phyloP scores from a whole-genome alignment of 495 filamentous ascomycete species.

The Apiosordaria backusii region DNA sequence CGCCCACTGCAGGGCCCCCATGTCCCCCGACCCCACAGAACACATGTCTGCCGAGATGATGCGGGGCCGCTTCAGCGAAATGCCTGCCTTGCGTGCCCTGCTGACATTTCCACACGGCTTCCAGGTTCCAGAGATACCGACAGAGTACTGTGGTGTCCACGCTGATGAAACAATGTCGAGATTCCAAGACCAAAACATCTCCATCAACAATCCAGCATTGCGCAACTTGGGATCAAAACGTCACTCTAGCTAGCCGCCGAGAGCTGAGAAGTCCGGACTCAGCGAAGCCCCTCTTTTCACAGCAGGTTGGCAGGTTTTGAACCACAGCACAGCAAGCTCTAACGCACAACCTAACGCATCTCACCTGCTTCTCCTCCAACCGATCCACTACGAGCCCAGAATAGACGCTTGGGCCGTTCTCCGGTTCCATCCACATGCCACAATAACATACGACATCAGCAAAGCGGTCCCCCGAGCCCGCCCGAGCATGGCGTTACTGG shows the following conservation, averaged over 20 bases:
- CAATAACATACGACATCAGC: constrained; percentile 24
- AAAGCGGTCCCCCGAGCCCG: constrained; percentile 14
- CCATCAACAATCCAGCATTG: neutral
- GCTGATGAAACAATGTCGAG: neutral
- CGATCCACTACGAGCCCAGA: neutral
- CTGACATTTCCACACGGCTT: neutral
- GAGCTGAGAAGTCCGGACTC: too few relatives aligned
- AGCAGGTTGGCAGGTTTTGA: neutral
- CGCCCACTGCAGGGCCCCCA: neutral
- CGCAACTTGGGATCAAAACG: too few relatives aligned
- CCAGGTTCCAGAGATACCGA: too few relatives aligned
- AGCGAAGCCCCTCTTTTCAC: neutral
- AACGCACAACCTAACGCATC: constrained; percentile 1
- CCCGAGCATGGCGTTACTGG: constrained; percentile 48
- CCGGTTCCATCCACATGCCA: constrained; percentile 1
- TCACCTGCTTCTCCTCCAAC: constrained; percentile 2
- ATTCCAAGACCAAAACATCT: neutral
- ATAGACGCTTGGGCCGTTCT: neutral
- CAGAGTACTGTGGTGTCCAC: too few relatives aligned
- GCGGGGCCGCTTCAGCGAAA: neutral
- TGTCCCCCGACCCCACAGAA: neutral
- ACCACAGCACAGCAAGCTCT: neutral
- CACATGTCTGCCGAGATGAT: neutral
- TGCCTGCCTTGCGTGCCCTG: neutral
- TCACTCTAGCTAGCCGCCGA: too few relatives aligned